phyloP scores from a whole-genome alignment of 108 stramenopile genomes.

The Cyclotella baltica region DNA sequence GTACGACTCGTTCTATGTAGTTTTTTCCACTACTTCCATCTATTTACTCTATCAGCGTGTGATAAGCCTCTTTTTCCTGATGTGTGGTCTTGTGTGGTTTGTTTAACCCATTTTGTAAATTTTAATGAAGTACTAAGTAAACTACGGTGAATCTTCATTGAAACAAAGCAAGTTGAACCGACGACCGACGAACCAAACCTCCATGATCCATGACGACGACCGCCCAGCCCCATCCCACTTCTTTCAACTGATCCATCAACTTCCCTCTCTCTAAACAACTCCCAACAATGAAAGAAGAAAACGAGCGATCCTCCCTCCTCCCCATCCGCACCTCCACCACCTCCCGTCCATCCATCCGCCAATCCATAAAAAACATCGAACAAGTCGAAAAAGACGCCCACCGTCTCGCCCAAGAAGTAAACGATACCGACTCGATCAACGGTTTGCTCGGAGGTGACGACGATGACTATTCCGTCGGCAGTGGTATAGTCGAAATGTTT shows the following conservation, averaged over 20 bases:
- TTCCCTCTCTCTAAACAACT: not conserved
- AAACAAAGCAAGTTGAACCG: too few relatives aligned
- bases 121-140: too few relatives aligned
- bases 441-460: slow-evolving; percentile 11
- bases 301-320: slow-evolving; percentile 45
- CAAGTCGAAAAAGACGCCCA: slow-evolving; percentile 26
- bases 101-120: too few relatives aligned
- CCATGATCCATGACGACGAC: not conserved
- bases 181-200: too few relatives aligned
- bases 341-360: not conserved
- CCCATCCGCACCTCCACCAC: slow-evolving; percentile 5
- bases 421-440: slow-evolving; percentile 40
- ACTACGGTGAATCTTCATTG: too few relatives aligned
- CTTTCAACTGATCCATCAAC: not conserved
- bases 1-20: too few relatives aligned
- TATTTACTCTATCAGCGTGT: too few relatives aligned
- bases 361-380: slow-evolving; percentile 5
- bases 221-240: not conserved
- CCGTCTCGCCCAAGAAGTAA: slow-evolving; percentile 13
- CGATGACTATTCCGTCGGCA: not conserved
- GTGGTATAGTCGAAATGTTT: not conserved
- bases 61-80: too few relatives aligned
- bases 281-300: slow-evolving; percentile 14
- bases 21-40: too few relatives aligned
- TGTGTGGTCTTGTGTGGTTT: too few relatives aligned